Conservation (phyloP, 2,329 filamentous ascomycete genomes). For the Tympanopsis confertula region DNA sequence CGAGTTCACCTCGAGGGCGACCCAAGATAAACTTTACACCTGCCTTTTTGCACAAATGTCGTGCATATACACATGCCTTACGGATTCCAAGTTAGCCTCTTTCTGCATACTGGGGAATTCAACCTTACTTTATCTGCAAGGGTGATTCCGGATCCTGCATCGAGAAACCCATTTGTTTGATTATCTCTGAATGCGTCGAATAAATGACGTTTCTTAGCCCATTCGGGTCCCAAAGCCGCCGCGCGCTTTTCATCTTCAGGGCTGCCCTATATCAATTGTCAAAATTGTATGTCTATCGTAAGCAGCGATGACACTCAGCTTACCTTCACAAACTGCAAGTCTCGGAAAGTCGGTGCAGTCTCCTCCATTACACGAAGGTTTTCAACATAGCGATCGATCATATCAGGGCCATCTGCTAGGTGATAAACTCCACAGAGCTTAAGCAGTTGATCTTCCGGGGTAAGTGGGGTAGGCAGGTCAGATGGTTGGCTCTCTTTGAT, state of each 20-base stretch:
- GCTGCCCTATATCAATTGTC: not conserved
- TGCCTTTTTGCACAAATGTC: not conserved
- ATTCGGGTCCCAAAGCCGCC: slow-evolving; percentile 6
- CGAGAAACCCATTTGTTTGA: slow-evolving; percentile 11
- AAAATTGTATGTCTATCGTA: too few species aligned
- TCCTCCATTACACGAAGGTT: slow-evolving; percentile 6
- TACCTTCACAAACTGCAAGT: slow-evolving; percentile 3
- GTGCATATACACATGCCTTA: not conserved
- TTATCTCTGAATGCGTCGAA: slow-evolving; percentile 11
- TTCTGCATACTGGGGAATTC: not conserved
- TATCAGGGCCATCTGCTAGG: slow-evolving; percentile 3
- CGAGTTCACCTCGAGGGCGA: not conserved
- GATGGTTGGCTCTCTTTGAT: slow-evolving; percentile 6
- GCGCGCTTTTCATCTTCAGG: slow-evolving; percentile 5
- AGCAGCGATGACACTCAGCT: too few species aligned
- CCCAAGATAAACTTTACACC: not conserved
- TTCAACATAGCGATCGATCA: slow-evolving; percentile 7
- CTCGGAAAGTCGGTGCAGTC: not conserved
- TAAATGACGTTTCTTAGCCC: slow-evolving; percentile 11
- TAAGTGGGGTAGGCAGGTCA: slow-evolving; percentile 9
- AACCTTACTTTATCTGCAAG: slow-evolving; percentile 12
- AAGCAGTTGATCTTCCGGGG: slow-evolving; percentile 9
- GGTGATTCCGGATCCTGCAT: slow-evolving; percentile 12
- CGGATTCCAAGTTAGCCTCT: not conserved
- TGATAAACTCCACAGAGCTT: slow-evolving; percentile 8